phyloP scores from a whole-genome alignment of 2,329 filamentous ascomycete genomes.

The Paramyrothecium roridum region DNA sequence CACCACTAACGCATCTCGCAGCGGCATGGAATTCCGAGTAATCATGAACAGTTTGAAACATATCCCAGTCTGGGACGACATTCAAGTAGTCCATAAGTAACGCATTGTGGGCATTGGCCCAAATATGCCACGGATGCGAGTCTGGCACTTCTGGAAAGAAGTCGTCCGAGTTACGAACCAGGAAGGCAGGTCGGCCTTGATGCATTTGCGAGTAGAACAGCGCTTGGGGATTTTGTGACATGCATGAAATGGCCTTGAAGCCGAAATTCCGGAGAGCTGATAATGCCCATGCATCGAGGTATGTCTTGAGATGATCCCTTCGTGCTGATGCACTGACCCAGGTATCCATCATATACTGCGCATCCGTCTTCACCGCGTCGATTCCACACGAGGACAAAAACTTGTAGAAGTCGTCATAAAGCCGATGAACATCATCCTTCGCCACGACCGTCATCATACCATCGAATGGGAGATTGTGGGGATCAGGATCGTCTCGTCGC shows the following conservation, averaged over 20 bases:
- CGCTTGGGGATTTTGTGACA: conserved; percentile 85
- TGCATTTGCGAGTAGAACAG: conserved; percentile 83
- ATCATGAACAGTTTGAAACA: conserved; percentile 62
- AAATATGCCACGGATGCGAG: conserved; percentile 93
- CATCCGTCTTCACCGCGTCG: conserved; percentile 89
- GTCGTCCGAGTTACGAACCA: conserved; percentile 84
- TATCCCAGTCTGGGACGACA: conserved; percentile 77
- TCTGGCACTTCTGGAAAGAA: conserved; percentile 82
- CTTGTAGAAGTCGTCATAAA: conserved; percentile 89
- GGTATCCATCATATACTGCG: conserved; percentile 83
- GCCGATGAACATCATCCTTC: conserved; percentile 67
- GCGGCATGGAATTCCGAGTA: conserved; percentile 87
- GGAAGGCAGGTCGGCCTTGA: conserved; percentile 67
- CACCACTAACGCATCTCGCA: conserved; percentile 83
- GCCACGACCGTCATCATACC: conserved; percentile 71
- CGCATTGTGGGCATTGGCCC: conserved; percentile 86
- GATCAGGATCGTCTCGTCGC: conserved; percentile 43
- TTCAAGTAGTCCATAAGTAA: conserved; percentile 83
- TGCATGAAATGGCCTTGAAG: conserved; percentile 81
- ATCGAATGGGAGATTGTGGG: conserved; percentile 47
- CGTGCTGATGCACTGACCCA: conserved; percentile 66
- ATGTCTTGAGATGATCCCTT: conserved; percentile 67
- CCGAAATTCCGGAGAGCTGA: conserved; percentile 76
- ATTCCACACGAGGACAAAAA: conserved; percentile 75
- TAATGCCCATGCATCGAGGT: conserved; percentile 84